Evolutionary conservation across 306 rosid genomes (phyloP).

Genomic region (Cyclanthera cordifolia): DNA sequence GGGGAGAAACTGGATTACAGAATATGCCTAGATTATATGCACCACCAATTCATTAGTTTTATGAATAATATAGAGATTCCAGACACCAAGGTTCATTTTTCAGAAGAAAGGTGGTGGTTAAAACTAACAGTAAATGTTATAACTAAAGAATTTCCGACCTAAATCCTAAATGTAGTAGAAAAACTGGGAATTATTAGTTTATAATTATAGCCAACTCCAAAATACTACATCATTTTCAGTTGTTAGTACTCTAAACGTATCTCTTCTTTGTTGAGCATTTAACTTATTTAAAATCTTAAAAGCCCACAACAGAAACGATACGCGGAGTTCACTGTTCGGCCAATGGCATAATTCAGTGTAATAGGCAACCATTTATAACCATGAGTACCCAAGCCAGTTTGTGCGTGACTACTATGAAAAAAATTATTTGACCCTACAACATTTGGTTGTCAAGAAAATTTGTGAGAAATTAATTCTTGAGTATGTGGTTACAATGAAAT

Average conservation of each 20-base stretch:
- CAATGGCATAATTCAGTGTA: too few species aligned
- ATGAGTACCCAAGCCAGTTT: too few species aligned
- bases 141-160: neutral
- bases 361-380: too few species aligned
- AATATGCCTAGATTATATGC: neutral
- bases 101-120: neutral
- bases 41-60: neutral
- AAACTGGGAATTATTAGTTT: neutral
- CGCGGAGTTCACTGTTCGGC: neutral
- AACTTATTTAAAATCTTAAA: neutral
- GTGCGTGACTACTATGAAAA: too few species aligned
- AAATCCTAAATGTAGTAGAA: neutral
- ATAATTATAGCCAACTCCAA: neutral
- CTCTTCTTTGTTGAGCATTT: neutral
- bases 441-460: too few species aligned
- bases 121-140: neutral
- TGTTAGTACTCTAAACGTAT: neutral
- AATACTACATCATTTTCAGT: neutral
- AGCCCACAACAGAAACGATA: neutral
- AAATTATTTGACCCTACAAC: too few species aligned
- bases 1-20: neutral
- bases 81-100: neutral
- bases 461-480: too few species aligned
- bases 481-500: too few species aligned
- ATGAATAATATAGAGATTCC: neutral